These are phyloP conservation scores for Exophiala sideris DNA, from an alignment of 2,329 filamentous ascomycete genomes.

Conservation along the genomic window DNA sequence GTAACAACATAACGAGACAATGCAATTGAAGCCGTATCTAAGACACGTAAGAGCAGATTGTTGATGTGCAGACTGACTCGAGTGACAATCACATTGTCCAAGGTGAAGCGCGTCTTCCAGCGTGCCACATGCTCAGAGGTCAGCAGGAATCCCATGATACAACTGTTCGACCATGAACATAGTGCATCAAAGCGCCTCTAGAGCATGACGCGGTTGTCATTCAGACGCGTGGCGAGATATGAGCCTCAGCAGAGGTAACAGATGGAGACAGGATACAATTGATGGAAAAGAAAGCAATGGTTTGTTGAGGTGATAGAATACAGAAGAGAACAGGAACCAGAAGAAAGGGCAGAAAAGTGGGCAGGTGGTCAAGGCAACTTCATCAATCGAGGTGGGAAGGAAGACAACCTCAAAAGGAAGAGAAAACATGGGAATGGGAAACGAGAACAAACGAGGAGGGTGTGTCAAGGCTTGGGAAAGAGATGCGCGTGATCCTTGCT, in stretches of 20 bases:
- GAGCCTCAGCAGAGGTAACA: too few species aligned
- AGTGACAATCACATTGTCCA: too few species aligned
- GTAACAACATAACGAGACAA: not conserved
- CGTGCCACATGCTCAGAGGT: too few species aligned
- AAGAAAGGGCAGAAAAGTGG: slow-evolving; percentile 17
- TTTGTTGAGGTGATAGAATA: not conserved
- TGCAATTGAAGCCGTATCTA: not conserved
- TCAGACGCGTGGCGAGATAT: too few species aligned
- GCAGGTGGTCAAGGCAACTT: not conserved
- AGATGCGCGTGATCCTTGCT: slow-evolving; percentile 12
- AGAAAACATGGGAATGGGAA: not conserved
- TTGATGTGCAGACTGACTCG: too few species aligned
- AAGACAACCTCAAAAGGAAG: not conserved
- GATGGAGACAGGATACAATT: not conserved
- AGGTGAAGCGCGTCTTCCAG: too few species aligned
- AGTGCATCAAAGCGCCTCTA: not conserved
- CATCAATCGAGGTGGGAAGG: not conserved
- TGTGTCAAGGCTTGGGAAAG: not conserved
- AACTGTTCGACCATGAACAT: too few species aligned
- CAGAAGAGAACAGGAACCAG: slow-evolving; percentile 25
- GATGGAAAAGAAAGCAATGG: not conserved
- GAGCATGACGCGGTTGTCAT: not conserved
- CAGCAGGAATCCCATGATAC: too few species aligned
- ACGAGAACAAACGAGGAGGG: slow-evolving; percentile 1
- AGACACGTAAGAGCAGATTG: not conserved